Evolutionary conservation across 257 asterid species (phyloP).

Genomic region (Capsicum baccatum): DNA sequence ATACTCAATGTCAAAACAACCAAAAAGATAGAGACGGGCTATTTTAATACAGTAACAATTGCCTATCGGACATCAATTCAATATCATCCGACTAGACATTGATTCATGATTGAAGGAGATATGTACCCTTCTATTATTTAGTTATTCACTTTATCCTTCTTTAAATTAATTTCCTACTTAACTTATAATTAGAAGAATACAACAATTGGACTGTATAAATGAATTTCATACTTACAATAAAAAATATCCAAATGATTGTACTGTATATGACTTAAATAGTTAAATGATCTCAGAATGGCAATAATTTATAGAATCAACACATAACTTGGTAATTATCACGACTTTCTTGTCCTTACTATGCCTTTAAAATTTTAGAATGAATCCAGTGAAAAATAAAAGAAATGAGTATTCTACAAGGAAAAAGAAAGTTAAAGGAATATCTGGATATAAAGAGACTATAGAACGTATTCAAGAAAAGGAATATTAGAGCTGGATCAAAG

Average conservation of each 20-base stretch:
- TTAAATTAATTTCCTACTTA: neutral
- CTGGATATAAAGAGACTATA: neutral
- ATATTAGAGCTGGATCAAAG: neutral
- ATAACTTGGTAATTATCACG: constrained; percentile 42
- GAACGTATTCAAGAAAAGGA: neutral
- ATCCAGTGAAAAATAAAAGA: neutral
- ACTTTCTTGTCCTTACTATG: constrained; percentile 44
- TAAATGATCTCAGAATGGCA: neutral
- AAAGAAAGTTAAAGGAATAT: too few relatives aligned
- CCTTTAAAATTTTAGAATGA: neutral
- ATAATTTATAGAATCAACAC: constrained; percentile 9
- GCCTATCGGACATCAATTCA: neutral
- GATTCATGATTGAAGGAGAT: constrained; percentile 16
- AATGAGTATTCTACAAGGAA: neutral
- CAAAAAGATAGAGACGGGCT: neutral
- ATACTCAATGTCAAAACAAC: neutral
- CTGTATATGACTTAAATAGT: neutral
- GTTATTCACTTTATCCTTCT: neutral
- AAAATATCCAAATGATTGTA: neutral
- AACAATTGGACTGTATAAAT: neutral
- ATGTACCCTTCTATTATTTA: neutral
- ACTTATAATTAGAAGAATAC: neutral
- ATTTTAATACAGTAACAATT: constrained; percentile 13
- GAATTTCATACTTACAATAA: neutral
- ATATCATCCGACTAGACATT: constrained; percentile 10